Conservation (phyloP, 192 early-diverging fungal species). For the Piromyces finnis region DNA sequence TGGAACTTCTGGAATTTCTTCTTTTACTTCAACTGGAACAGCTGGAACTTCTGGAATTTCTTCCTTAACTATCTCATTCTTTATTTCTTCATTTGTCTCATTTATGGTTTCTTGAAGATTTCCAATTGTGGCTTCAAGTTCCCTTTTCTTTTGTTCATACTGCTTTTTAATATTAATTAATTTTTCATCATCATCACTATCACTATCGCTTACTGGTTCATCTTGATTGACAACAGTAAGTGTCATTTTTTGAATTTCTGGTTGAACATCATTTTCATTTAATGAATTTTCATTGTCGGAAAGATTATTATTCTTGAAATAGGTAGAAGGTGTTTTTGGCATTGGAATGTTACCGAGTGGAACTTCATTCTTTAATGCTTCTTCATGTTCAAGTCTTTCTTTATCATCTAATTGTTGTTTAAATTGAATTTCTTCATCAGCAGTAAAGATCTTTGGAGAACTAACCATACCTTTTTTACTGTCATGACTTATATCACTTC, state of each 20-base stretch:
- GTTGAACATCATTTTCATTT: not conserved
- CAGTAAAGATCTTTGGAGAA: not conserved
- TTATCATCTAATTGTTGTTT: not conserved
- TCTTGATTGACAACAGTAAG: not conserved
- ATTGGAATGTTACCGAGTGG: not conserved
- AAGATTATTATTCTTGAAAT: not conserved
- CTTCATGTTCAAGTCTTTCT: not conserved
- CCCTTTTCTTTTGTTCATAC: too few species aligned
- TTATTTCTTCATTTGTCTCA: too few species aligned
- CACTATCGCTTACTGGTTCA: not conserved
- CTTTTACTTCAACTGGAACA: too few species aligned
- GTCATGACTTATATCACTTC: not conserved
- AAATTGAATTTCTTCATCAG: not conserved
- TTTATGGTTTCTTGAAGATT: too few species aligned
- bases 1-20: too few species aligned
- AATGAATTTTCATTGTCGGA: not conserved
- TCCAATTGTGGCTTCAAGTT: too few species aligned
- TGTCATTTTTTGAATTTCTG: not conserved
- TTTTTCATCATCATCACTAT: not conserved
- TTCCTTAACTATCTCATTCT: too few species aligned
- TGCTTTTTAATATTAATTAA: too few species aligned
- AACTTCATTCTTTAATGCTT: not conserved
- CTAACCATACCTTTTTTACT: not conserved
- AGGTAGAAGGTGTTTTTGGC: not conserved
- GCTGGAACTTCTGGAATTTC: too few species aligned